Base-by-base conservation (phyloP, 2,329 filamentous ascomycete genomes). In the Aureobasidium musti region DNA sequence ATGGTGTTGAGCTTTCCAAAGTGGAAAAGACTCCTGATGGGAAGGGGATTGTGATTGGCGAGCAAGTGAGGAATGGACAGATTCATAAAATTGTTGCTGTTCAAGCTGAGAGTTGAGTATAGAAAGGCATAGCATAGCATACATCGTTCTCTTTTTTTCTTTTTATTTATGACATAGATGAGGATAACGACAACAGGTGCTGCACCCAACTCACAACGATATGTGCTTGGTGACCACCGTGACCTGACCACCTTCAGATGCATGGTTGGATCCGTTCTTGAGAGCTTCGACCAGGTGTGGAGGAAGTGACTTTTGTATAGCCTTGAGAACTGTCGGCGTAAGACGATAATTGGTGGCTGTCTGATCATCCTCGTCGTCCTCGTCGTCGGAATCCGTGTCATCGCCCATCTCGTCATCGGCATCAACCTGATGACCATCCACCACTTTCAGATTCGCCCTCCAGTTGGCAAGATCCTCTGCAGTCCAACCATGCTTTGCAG, bases 21-120 rank as follows among this genome's bases (percentile, higher is more conserved):
- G 21, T 47, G 0, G 59, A 52, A 19, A 63, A 50, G 30, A 47
- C 23, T 6, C 59, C 59, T 17, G 63, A 57, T 65, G 63, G 63
- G 6, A 57, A 65, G 47, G 63, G 49, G 2, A 49, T 50, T 8
- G 37, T 45, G 5, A 37, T 65, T n/a, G 50, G 49, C 5, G 49
- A 65, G 17, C 21, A 45, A 35, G 50, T 57, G 30, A 54, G 35
- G 21, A 39, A 65, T 35, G 63, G 63, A 5, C 30, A 57, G 33
- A 50, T 65, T 19, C 45, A 43, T 11, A 57, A 54, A 39, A 50
- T 65, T 28, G 50, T 57, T 19, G 49, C 41, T 35, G 49, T 54
- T 17, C n/a, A 28, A 28, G 8, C 49, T 39, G 49, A 23, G 35
- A n/a, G 70, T 26, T 65, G 30, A 4, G 10, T 13, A 26, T 45